A percentile compares a stretch with the other conserved stretches of the same genome.
Conservation (phyloP, 176 grass and related monocot genomes). For the Triticum turgidum region DNA sequence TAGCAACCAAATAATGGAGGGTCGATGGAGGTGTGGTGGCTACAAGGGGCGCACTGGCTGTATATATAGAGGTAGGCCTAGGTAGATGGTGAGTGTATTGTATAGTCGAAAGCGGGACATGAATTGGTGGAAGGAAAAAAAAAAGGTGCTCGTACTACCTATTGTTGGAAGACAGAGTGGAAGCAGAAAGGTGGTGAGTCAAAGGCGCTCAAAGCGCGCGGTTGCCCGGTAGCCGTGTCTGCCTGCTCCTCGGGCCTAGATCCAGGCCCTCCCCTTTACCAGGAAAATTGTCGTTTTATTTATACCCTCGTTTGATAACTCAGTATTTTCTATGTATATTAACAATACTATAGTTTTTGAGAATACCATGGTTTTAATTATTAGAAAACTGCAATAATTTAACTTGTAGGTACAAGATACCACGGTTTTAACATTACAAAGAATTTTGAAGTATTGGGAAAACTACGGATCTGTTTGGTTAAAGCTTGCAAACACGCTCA, state of each 20-base stretch:
- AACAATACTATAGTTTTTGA: no score
- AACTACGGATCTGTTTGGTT: no score
- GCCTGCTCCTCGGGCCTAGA: neutral
- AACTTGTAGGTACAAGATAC: no score
- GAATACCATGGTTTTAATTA: no score
- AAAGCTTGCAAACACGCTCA: no score
- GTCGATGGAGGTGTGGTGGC: slow-evolving; percentile 4
- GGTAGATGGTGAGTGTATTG: neutral
- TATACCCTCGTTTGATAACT: no score
- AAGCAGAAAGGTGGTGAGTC: slow-evolving; percentile 7
- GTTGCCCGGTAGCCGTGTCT: neutral
- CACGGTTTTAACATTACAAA: no score
- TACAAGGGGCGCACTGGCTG: neutral
- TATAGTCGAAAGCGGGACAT: neutral
- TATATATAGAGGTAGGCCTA: slow-evolving; percentile 30
- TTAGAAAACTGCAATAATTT: no score
- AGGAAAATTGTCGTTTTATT: neutral
- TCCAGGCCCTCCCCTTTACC: neutral
- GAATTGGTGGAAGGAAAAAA: neutral
- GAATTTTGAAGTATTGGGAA: no score
- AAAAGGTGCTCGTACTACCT: neutral
- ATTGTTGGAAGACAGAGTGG: slow-evolving; percentile 8
- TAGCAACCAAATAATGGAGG: neutral
- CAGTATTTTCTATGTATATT: no score
- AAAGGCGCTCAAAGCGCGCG: neutral